A percentile compares a stretch with the other conserved stretches of the same genome.
These are phyloP conservation scores for Rhodotorula sp. DNA, from an alignment of 1,284 basidiomycete species.

Conservation along the genomic window DNA sequence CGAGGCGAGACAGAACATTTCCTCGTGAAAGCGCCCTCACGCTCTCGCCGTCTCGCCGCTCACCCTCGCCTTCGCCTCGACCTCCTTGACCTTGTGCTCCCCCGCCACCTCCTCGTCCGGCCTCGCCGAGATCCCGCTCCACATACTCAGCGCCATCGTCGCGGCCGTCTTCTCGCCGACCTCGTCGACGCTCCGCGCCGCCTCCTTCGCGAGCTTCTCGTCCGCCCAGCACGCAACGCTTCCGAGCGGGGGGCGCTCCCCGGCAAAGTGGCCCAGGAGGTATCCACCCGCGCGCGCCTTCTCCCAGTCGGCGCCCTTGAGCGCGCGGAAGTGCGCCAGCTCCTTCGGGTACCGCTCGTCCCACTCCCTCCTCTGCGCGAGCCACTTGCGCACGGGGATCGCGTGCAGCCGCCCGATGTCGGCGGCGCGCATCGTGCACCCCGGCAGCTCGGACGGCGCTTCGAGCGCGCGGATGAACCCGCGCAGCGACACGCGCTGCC, in stretches of 20 bases:
- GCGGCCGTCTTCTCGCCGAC: conserved; percentile 26
- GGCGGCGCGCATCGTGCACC: conserved; percentile 65
- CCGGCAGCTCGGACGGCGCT: conserved; percentile 64
- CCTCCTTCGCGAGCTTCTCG: conserved; percentile 46
- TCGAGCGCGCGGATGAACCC: conserved; percentile 80
- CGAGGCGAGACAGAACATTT: not conserved
- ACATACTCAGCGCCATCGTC: conserved; percentile 29
- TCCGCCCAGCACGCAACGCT: conserved; percentile 49
- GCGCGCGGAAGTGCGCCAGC: conserved; percentile 47
- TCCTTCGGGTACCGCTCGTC: conserved; percentile 59
- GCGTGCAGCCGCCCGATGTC: conserved; percentile 60
- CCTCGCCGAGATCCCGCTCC: conserved; percentile 23
- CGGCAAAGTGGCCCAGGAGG: conserved; percentile 60
- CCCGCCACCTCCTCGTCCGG: conserved; percentile 35
- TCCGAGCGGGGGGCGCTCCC: conserved; percentile 73
- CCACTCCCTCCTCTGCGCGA: conserved; percentile 55
- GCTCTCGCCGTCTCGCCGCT: not conserved
- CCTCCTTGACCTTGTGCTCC: conserved; percentile 14
- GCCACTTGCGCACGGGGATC: conserved; percentile 63
- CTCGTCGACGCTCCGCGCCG: conserved; percentile 45
- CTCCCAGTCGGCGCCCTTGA: conserved; percentile 33
- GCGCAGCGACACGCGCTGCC: conserved; percentile 78
- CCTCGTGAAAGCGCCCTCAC: not conserved
- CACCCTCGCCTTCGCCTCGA: not conserved
- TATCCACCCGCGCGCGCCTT: conserved; percentile 16